Evolutionary conservation across 768 basidiomycete species (phyloP), one percentile per base, ranked within the genome.

Genomic region (Suillus sp.): DNA sequence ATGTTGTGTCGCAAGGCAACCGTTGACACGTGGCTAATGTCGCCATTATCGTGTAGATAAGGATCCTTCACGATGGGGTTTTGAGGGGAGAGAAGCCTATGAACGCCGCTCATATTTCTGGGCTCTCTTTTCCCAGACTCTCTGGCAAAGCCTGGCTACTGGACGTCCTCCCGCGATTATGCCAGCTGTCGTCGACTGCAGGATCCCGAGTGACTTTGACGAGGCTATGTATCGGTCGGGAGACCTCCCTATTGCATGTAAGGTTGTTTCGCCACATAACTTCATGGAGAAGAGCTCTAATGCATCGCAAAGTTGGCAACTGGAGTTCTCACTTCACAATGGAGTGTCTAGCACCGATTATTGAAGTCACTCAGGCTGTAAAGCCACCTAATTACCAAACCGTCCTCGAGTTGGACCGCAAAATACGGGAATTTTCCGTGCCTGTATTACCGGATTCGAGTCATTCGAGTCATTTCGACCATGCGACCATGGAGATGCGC

Each of bases 81-180:
- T 86, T 55, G 60, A 76, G 51, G 82, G 79, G 14, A 81, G 78
- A 59, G 83, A 84, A 54, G 81, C 80, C 10, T 85, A 86, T 64
- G 81, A 83, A 32, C 78, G 84, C 62, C 79, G 85, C 25, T 74
- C 78, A 11, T 85, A 82, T 73, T 86, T 86, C 71, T 86, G 84
- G 83, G 82, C 82, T 68, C 72, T 86, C 35, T 72, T 84, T 66
- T 62, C 78, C 30, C 79, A 73, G 16, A 77, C 80, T n/a, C 68
- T 84, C 50, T 85, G 84, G 83, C 82, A 83, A 82, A 81, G 82
- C 65, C 53, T 83, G 25, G 73, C 82, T 18, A 81, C 80, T 16
- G 84, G 84, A 22, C 76, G 83, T 40, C 83, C 84, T 6, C 83
- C 83, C 14, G 74, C 72, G 30, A 75, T 85, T 30, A 67, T 80